phyloP scores from a whole-genome alignment of 306 rosid genomes.

The Chamaecrista fasciculata region DNA sequence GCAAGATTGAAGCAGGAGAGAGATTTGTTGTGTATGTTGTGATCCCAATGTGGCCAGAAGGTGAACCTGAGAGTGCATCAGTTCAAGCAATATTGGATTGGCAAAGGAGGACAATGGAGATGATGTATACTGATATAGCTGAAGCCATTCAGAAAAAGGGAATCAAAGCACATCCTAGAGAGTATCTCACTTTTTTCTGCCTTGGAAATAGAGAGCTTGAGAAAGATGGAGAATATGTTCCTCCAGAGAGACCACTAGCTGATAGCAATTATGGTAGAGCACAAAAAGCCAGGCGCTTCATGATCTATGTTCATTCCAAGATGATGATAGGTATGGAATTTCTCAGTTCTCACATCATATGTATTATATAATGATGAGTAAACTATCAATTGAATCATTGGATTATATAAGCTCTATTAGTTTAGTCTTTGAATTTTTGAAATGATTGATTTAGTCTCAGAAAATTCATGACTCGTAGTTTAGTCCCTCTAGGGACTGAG shows the following conservation, averaged over 20 bases:
- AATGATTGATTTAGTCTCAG: no score
- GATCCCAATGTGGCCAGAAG: slow-evolving; percentile 96
- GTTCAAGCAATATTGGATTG: slow-evolving; percentile 86
- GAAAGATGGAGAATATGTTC: slow-evolving; percentile 42
- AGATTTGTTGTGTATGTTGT: slow-evolving; percentile 68
- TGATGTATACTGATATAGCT: slow-evolving; percentile 73
- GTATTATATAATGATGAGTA: no score
- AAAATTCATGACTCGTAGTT: no score
- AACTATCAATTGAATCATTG: no score
- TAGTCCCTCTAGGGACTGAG: no score
- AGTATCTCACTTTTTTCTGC: slow-evolving; percentile 74
- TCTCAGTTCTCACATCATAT: no score
- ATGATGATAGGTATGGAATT: slow-evolving; percentile 78
- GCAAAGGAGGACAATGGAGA: slow-evolving; percentile 79
- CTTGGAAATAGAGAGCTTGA: slow-evolving; percentile 63
- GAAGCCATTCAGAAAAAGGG: slow-evolving; percentile 48
- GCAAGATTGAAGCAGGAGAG: slow-evolving; percentile 67
- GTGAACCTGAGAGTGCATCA: slow-evolving; percentile 69
- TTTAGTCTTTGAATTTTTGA: no score
- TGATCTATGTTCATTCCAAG: slow-evolving; percentile 92
- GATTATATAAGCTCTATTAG: no score
- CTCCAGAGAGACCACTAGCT: slow-evolving; percentile 52
- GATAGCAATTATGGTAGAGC: slow-evolving; percentile 55
- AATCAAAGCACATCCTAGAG: slow-evolving; percentile 45
- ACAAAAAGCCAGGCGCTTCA: slow-evolving; percentile 65